phyloP scores from a whole-genome alignment of 1,139 yeast genomes.

The Pichiaceae sp. region DNA sequence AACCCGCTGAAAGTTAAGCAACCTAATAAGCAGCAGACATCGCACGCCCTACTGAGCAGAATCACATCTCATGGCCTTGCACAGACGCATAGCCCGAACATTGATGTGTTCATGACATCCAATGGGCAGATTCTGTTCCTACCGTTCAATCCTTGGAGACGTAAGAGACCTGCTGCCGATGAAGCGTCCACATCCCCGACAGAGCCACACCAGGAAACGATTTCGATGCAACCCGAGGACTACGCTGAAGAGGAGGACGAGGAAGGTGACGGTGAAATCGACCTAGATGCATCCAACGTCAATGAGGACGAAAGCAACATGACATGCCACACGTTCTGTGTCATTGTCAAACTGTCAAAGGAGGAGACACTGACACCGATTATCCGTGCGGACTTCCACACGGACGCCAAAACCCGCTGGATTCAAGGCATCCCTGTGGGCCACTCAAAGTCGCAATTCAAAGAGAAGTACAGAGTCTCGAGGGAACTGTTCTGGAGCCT shows the following conservation, averaged over 20 bases:
- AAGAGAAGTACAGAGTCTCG: constrained; percentile 23
- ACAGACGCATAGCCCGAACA: constrained; percentile 5
- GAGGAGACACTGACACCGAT: constrained; percentile 16
- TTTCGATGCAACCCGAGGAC: constrained; percentile 12
- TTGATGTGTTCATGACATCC: constrained; percentile 21
- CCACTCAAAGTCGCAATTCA: constrained; percentile 14
- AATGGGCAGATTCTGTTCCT: constrained; percentile 24
- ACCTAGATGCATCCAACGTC: background rate
- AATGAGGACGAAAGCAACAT: constrained; percentile 6
- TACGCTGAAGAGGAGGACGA: constrained; percentile 18
- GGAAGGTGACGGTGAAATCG: constrained; percentile 10
- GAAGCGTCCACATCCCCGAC: constrained; percentile 3
- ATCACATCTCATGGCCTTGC: background rate
- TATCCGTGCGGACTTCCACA: constrained; percentile 20
- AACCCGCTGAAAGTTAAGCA: constrained; percentile 17
- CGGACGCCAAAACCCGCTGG: constrained; percentile 23
- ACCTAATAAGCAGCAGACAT: constrained; percentile 4
- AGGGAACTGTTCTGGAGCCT: constrained; percentile 24
- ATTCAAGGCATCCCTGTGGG: constrained; percentile 18
- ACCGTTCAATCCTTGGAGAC: constrained; percentile 24
- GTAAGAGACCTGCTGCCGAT: constrained; percentile 14
- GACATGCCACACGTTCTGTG: constrained; percentile 24
- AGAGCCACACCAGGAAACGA: constrained; percentile 4
- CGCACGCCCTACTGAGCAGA: background rate
- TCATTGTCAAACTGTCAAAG: constrained; percentile 20